Evolutionary conservation across 352 stramenopile species (phyloP).

Genomic region (Phytophthora uliginosa): DNA sequence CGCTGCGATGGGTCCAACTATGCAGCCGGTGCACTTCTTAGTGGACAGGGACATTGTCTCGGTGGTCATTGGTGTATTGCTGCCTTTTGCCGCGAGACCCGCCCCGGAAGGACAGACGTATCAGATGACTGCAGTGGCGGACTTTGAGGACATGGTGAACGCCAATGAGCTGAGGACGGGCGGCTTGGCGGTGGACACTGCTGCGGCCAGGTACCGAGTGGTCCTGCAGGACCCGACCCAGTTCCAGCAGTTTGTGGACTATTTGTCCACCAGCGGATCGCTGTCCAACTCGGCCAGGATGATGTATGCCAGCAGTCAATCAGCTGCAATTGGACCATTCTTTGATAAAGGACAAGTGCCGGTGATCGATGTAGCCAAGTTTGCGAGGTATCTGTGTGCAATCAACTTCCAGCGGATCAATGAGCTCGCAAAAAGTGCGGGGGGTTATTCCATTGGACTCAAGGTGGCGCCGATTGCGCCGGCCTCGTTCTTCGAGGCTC

Average conservation of each 20-base stretch:
- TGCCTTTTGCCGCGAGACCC: conserved; percentile 23
- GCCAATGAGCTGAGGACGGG: conserved; percentile 3
- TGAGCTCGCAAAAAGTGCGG: conserved; percentile 19
- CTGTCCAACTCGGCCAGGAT: conserved; percentile 27
- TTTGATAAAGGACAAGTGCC: conserved; percentile 4
- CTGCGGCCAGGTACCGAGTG: conserved; percentile 24
- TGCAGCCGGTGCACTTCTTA: conserved; percentile 28
- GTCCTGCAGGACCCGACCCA: conserved; percentile 19
- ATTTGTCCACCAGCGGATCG: conserved; percentile 28
- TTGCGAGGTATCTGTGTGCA: conserved; percentile 34
- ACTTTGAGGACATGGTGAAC: conserved; percentile 41
- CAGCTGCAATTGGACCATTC: conserved; percentile 10
- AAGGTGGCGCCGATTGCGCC: conserved; percentile 26
- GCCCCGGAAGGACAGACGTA: conserved; percentile 19
- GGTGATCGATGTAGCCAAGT: conserved; percentile 25
- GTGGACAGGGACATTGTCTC: conserved; percentile 38
- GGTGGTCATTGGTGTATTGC: conserved; percentile 26
- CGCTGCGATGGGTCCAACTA: background rate
- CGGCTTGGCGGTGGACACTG: conserved; percentile 3
- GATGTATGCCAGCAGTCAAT: conserved; percentile 10
- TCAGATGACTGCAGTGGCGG: conserved; percentile 17
- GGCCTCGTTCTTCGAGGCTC: conserved; percentile 27
- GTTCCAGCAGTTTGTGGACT: conserved; percentile 42
- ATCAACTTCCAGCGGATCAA: conserved; percentile 40
- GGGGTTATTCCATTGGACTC: conserved; percentile 28